Conservation (phyloP, 441 rosid genomes). For the Mallotus repandus region DNA sequence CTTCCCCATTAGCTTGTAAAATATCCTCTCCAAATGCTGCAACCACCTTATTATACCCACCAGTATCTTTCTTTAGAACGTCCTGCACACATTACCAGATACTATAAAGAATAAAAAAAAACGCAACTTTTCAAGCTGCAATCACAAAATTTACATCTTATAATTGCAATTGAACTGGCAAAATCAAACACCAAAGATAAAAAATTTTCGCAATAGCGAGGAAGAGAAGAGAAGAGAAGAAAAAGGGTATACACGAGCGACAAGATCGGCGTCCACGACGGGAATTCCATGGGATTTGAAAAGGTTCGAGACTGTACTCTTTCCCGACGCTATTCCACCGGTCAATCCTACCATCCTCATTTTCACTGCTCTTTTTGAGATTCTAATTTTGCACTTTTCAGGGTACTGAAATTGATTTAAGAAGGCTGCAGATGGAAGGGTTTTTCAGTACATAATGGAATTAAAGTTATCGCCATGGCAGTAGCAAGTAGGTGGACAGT, state of each 20-base stretch:
- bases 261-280: slow-evolving; percentile 68
- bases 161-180: background rate
- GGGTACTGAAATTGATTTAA: background rate
- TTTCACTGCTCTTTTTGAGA: background rate
- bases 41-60: slow-evolving; percentile 73
- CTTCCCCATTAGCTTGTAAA: slow-evolving; percentile 56
- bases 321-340: slow-evolving; percentile 87
- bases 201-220: background rate
- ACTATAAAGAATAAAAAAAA: background rate
- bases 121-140: background rate
- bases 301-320: slow-evolving; percentile 81
- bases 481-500: too few species aligned
- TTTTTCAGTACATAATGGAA: too few species aligned
- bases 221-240: too few species aligned
- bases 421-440: too few species aligned
- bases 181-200: background rate
- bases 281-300: slow-evolving; percentile 69
- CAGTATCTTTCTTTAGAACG: slow-evolving; percentile 65
- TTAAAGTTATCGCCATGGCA: too few species aligned
- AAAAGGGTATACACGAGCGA: slow-evolving; percentile 60
- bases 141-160: too few species aligned
- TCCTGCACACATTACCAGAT: slow-evolving; percentile 41
- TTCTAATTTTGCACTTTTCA: too few species aligned
- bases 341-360: slow-evolving; percentile 87
- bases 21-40: slow-evolving; percentile 80